A percentile compares a stretch with the other conserved stretches of the same genome.
Evolutionary conservation across 2,329 filamentous ascomycete genomes (phyloP).

Genomic region (Colletotrichum sp.): DNA sequence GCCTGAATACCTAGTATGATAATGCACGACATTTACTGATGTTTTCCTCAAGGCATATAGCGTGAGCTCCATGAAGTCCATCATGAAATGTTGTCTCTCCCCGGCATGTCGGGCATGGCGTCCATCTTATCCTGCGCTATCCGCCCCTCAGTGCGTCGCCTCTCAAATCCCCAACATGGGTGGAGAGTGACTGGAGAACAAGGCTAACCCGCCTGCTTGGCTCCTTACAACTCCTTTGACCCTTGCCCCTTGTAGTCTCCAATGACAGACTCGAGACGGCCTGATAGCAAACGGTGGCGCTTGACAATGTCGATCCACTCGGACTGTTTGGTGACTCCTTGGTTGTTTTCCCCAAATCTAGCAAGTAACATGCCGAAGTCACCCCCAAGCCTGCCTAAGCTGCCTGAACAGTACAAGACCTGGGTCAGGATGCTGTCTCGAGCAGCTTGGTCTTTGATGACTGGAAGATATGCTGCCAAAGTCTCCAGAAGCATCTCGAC

Average conservation of each 20-base stretch:
- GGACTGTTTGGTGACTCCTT: slow-evolving; percentile 10
- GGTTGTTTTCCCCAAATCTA: slow-evolving; percentile 42
- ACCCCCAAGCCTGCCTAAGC: slow-evolving; percentile 85
- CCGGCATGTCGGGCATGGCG: too few species aligned
- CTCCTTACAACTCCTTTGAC: background rate
- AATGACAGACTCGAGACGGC: slow-evolving; percentile 74
- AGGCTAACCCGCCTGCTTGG: background rate
- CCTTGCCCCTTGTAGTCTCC: slow-evolving; percentile 49
- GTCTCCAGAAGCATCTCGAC: slow-evolving; percentile 82
- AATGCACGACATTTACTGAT: background rate
- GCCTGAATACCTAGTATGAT: background rate
- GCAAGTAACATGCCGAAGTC: slow-evolving; percentile 93
- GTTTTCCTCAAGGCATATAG: background rate
- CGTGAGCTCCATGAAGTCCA: background rate
- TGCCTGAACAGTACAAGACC: slow-evolving; percentile 90
- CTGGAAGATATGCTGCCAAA: slow-evolving; percentile 77
- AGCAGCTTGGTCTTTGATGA: slow-evolving; percentile 78
- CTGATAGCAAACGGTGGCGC: slow-evolving; percentile 84
- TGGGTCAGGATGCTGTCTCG: slow-evolving; percentile 91
- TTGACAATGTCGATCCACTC: slow-evolving; percentile 92
- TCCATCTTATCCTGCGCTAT: background rate
- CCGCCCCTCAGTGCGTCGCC: background rate
- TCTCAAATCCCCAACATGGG: background rate
- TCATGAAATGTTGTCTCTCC: background rate
- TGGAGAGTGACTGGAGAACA: background rate